Conservation (phyloP, 208 protist species). For the Eutreptiella sp. region DNA sequence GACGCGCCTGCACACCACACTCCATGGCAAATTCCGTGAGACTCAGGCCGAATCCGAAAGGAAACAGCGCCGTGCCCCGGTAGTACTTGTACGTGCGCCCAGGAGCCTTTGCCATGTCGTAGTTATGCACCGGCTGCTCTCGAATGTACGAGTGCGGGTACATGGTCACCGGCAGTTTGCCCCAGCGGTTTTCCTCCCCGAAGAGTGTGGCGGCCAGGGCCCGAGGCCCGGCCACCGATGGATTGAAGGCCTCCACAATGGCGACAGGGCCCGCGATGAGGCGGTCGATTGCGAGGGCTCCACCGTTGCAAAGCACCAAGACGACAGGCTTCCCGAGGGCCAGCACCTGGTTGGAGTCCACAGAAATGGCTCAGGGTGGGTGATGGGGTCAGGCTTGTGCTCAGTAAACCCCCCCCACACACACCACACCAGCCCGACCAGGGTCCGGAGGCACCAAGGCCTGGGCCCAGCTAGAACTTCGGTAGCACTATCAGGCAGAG, state of each 20-base stretch:
- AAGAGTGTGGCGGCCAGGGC: slow-evolving; percentile 32
- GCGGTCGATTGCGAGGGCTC: slow-evolving; percentile 29
- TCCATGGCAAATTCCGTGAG: slow-evolving; percentile 22
- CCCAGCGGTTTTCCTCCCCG: slow-evolving; percentile 34
- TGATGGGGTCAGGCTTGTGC: no score
- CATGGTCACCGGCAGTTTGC: slow-evolving; percentile 43
- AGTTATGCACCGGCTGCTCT: slow-evolving; percentile 28
- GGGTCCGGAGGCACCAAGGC: no score
- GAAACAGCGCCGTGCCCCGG: slow-evolving; percentile 33
- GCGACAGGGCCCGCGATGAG: slow-evolving; percentile 8
- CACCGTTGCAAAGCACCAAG: slow-evolving; percentile 33
- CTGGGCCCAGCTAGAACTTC: no score
- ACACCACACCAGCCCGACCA: no score
- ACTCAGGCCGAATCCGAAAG: slow-evolving; percentile 32
- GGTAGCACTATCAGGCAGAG: no score
- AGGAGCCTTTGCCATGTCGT: slow-evolving; percentile 28
- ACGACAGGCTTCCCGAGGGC: slow-evolving; percentile 26
- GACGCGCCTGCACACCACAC: no score
- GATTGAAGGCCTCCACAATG: slow-evolving; percentile 35
- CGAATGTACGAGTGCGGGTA: slow-evolving; percentile 30
- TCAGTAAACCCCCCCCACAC: no score
- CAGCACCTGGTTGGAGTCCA: slow-evolving; percentile 26
- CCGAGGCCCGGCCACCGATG: slow-evolving; percentile 12
- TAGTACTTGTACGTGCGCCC: slow-evolving; percentile 44
- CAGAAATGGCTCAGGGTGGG: no score